Evolutionary conservation across 208 protist genomes (phyloP), one percentile per base, ranked within the genome.

Genomic region (Leishmania turanica): DNA sequence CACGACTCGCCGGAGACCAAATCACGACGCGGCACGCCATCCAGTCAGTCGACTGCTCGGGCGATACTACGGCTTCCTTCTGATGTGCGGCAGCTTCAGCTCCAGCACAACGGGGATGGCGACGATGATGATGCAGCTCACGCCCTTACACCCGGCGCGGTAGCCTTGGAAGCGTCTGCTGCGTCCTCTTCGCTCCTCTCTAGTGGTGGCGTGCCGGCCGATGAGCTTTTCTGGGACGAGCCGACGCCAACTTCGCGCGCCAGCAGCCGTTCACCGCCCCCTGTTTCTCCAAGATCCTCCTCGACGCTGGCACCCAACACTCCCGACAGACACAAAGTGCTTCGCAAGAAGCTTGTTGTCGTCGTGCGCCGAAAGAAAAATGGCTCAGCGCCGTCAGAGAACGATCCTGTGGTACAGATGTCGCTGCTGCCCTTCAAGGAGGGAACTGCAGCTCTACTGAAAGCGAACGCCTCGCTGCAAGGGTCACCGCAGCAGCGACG

Each of bases 341-440:
- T 88, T 69, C 82, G 87, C n/a, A 93, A 90, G 76, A 93, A 93
- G 76, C 80, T 93, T 13, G 89, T 93, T 5, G 86, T 86, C 4
- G 86, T 93, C 17, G 88, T 82, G 76, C 84, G 84, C 13, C 77
- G 84, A 56, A 82, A 82, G 53, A 82, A 51, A 37, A 81, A 64
- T 31, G 85, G 79, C 19, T 54, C 79, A 0, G 69, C 79, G 4
- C 68, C 84, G 9, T 87, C 89, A 19, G 87, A 87, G 68, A 79
- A 77, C n/a, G 89, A 91, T 76, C 78, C 84, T 2, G 81, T 93
- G 21, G 68, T 90, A 54, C 74, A 84, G 66, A 45, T 90, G 73
- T 75, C 75, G 5, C 68, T 93, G 73, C 76, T 91, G 34, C 87
- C 89, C 8, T 87, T 85, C 64, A 24, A 68, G 11, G 69, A 83